A percentile compares a stretch with the other conserved stretches of the same genome.
These are phyloP conservation scores for Mycosphaerella sp. DNA, from an alignment of 2,329 filamentous ascomycete genomes.

Conservation along the genomic window DNA sequence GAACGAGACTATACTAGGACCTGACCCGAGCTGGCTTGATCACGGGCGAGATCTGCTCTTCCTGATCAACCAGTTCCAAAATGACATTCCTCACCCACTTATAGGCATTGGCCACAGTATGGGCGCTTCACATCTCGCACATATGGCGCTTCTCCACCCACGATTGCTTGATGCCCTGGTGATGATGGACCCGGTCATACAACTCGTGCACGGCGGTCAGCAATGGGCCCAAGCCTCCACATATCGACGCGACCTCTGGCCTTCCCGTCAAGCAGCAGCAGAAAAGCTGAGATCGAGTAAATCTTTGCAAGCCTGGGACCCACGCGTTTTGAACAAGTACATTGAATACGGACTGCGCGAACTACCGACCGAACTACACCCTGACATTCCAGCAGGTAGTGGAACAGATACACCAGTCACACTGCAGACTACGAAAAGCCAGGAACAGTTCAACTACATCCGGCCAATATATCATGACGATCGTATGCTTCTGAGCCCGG, in stretches of 20 bases:
- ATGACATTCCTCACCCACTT: slow-evolving; percentile 71
- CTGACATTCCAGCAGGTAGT: slow-evolving; percentile 32
- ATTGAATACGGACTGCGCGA: slow-evolving; percentile 38
- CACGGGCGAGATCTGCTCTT: slow-evolving; percentile 78
- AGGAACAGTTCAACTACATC: slow-evolving; percentile 57
- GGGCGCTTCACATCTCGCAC: slow-evolving; percentile 52
- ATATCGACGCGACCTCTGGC: slow-evolving; percentile 73
- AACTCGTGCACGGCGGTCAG: slow-evolving; percentile 40
- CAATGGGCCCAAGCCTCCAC: slow-evolving; percentile 50
- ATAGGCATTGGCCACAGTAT: slow-evolving; percentile 87
- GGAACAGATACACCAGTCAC: slow-evolving; percentile 42
- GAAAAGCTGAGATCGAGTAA: slow-evolving; percentile 29
- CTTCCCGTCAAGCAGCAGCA: slow-evolving; percentile 60
- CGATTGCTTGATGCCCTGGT: slow-evolving; percentile 68
- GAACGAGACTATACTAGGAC: slow-evolving; percentile 69
- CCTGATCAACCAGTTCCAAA: slow-evolving; percentile 74
- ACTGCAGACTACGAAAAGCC: slow-evolving; percentile 74
- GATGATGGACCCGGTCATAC: slow-evolving; percentile 78
- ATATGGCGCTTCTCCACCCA: slow-evolving; percentile 70
- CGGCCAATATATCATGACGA: slow-evolving; percentile 35
- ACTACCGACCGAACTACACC: slow-evolving; percentile 34
- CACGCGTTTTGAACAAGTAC: slow-evolving; percentile 68
- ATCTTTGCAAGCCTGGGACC: slow-evolving; percentile 80
- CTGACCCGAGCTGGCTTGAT: slow-evolving; percentile 84
- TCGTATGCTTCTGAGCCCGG: slow-evolving; percentile 32